Conservation (phyloP, 192 early-diverging fungal species). For the Polychytrium aggregatum region DNA sequence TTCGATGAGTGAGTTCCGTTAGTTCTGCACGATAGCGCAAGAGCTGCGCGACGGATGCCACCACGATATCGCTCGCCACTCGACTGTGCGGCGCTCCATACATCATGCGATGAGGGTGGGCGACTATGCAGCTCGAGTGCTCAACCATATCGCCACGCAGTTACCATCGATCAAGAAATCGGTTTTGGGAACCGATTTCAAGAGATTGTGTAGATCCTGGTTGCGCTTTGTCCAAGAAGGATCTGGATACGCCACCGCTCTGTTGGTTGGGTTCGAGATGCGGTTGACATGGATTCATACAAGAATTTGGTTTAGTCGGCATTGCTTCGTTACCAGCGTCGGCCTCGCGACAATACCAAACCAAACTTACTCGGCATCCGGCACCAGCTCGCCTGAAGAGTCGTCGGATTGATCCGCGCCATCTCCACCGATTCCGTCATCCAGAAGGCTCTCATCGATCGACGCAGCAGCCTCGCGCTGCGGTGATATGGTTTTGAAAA, state of each 20-base stretch:
- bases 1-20: constrained; percentile 5
- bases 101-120: too few species aligned
- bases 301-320: constrained; percentile 4
- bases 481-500: too few species aligned
- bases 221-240: constrained; percentile 14
- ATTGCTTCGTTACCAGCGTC: constrained; percentile 5
- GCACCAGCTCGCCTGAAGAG: too few species aligned
- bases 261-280: too few species aligned
- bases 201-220: constrained; percentile 23
- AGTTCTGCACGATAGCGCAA: background rate
- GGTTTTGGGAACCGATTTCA: constrained; percentile 25
- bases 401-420: constrained; percentile 4
- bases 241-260: constrained; percentile 20
- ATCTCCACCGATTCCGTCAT: constrained; percentile 18
- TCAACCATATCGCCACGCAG: background rate
- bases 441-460: background rate
- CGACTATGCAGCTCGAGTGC: too few species aligned
- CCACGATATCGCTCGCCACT: too few species aligned
- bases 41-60: too few species aligned
- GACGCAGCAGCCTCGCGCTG: too few species aligned
- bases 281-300: too few species aligned
- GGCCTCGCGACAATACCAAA: background rate
- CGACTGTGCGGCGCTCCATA: too few species aligned
- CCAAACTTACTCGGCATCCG: background rate
- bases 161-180: constrained; percentile 30